Conservation (phyloP, 2,329 filamentous ascomycete species). For the Colletotrichum tofieldiae region DNA sequence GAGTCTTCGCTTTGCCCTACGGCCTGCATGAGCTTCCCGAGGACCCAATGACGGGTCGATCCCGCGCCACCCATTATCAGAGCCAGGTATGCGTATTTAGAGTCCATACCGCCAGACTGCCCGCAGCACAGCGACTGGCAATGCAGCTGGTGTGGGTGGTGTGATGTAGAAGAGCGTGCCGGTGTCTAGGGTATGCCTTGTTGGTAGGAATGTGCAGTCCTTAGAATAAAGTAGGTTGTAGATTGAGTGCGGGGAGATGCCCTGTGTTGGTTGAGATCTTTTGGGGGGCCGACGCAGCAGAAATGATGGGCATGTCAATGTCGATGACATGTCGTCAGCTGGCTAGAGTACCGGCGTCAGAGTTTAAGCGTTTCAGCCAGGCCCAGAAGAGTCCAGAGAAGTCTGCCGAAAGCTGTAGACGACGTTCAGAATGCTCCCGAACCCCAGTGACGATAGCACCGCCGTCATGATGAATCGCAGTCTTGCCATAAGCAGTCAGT, state of each 20-base stretch:
- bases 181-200: constrained; percentile 36
- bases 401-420: neutral
- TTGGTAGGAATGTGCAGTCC: constrained; percentile 20
- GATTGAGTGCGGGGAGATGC: constrained; percentile 32
- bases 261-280: constrained; percentile 1
- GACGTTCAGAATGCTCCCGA: neutral
- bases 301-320: neutral
- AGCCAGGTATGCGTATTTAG: constrained; percentile 12
- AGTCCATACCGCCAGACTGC: constrained; percentile 26
- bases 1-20: constrained; percentile 16
- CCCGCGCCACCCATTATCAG: constrained; percentile 16
- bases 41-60: constrained; percentile 36
- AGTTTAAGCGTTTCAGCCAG: constrained; percentile 13
- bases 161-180: neutral
- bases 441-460: neutral
- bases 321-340: neutral
- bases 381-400: constrained; percentile 15
- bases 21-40: constrained; percentile 35
- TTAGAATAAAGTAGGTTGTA: constrained; percentile 8
- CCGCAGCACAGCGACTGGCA: neutral
- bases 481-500: no score
- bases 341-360: neutral
- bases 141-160: neutral
- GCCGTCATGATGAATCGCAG: neutral
- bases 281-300: neutral